Base-by-base conservation (phyloP, 257 asterid species). In the Salvia rosmarinus region DNA sequence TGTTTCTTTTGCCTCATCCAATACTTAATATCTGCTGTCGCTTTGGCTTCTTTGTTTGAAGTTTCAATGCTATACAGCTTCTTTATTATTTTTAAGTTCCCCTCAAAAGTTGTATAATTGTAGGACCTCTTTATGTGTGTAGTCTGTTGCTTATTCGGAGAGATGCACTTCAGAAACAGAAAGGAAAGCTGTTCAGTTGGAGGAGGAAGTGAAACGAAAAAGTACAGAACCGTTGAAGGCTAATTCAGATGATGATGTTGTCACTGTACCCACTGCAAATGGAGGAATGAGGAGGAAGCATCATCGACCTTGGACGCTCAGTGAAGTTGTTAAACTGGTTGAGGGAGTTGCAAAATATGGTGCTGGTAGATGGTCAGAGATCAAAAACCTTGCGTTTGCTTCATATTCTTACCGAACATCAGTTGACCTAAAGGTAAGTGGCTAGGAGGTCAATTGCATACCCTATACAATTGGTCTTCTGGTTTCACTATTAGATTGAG, bases 301-400 rank as follows among this genome's bases (percentile, higher is more conserved):
- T 81, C 98, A 92, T 67, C 90, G 98, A 54, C 98, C 98, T 28
- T 92, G 98, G 98, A 82, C 91, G 75, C 87, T 88, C 25, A 74
- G 75, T 72, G 98, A 92, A 87, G 98, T 90, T 77, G 92, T 84
- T 80, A 88, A 94, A 78, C 86, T 94, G 54, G 97, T 94, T 65
- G 99, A 94, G 19, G 99, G 99, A 73, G 99, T 94, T 46, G 89
- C 96, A 55, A 86, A 84, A 78, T 86, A 84, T 81, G 99, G 99
- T 60, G 94, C 87, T 77, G 99, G 99, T 73, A 84, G 96, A 84
- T 94, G 99, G 99, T 94, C 99, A 56, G 97, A 94, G 87, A 94
- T 94, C 77, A 94, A 90, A 73, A 96, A 96, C 44, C 77, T 86
- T 70, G 88, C 92, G 60, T 94, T 91, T 68, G 91, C 97, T 6